These are phyloP conservation scores for Xylaria intraflava DNA, from an alignment of 495 filamentous ascomycete genomes.

Conservation along the genomic window DNA sequence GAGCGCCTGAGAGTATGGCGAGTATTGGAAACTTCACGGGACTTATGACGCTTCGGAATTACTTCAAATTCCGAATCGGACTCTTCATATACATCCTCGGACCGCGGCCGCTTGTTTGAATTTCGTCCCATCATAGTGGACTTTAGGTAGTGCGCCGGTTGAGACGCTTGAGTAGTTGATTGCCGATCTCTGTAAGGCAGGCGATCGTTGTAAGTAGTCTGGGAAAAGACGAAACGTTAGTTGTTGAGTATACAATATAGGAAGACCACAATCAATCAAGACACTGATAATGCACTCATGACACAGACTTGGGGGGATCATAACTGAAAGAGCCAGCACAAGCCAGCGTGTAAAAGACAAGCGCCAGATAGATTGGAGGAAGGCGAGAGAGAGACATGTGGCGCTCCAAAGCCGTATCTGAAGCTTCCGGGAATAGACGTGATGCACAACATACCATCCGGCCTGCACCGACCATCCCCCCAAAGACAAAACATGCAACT, in stretches of 20 bases:
- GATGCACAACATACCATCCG: conserved; percentile 9
- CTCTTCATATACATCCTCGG: conserved; percentile 27
- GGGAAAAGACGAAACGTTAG: neutral
- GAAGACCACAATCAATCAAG: neutral
- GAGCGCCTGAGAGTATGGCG: conserved; percentile 13
- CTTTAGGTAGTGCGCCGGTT: neutral
- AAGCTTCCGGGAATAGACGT: neutral
- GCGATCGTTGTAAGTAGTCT: conserved; percentile 12
- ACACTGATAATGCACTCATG: neutral
- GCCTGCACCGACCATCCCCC: neutral
- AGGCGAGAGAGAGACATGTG: neutral
- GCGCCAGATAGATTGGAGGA: neutral
- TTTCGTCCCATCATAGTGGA: neutral
- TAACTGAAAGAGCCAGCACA: neutral
- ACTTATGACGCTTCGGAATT: neutral
- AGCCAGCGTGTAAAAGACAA: neutral
- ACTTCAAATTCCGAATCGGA: conserved; percentile 20
- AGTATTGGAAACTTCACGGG: neutral
- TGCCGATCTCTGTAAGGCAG: conserved; percentile 9
- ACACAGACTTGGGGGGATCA: neutral
- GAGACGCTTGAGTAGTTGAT: conserved; percentile 5
- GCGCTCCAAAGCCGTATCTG: neutral
- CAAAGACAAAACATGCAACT: neutral
- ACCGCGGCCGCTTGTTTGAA: conserved; percentile 10
- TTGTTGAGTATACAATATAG: neutral